Conservation (phyloP, 192 early-diverging fungal genomes). For the Backusella liffmaniae region DNA sequence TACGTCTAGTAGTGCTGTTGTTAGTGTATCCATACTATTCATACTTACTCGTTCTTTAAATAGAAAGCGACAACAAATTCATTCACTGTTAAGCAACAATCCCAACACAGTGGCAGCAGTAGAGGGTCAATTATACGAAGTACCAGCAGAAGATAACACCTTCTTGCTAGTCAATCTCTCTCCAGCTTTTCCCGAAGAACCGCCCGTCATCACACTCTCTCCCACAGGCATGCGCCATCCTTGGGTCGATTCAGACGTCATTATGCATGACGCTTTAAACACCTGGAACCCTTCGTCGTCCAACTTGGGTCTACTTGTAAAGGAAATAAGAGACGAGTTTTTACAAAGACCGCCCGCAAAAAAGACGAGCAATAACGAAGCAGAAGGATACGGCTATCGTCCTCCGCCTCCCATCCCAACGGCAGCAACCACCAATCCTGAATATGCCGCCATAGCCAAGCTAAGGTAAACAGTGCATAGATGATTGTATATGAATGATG, state of each 20-base stretch:
- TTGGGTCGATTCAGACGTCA: constrained; percentile 49
- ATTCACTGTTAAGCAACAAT: constrained; percentile 31
- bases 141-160: constrained; percentile 25
- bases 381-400: constrained; percentile 25
- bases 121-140: constrained; percentile 32
- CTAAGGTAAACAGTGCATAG: not conserved
- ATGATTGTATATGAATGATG: not conserved
- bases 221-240: constrained; percentile 50
- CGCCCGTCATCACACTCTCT: constrained; percentile 50
- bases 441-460: constrained; percentile 4
- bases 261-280: constrained; percentile 47
- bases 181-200: constrained; percentile 48
- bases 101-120: constrained; percentile 18
- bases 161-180: constrained; percentile 44
- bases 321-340: constrained; percentile 52
- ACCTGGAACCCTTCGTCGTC: constrained; percentile 33
- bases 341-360: constrained; percentile 35
- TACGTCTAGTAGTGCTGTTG: not conserved
- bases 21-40: not conserved
- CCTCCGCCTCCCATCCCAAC: constrained; percentile 40
- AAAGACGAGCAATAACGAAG: not conserved
- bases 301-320: constrained; percentile 50
- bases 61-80: constrained; percentile 38
- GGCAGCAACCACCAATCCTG: not conserved
- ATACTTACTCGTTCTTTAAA: not conserved